Conservation (phyloP, 331 rosid species). For the Rhamnella rubrinervis region DNA sequence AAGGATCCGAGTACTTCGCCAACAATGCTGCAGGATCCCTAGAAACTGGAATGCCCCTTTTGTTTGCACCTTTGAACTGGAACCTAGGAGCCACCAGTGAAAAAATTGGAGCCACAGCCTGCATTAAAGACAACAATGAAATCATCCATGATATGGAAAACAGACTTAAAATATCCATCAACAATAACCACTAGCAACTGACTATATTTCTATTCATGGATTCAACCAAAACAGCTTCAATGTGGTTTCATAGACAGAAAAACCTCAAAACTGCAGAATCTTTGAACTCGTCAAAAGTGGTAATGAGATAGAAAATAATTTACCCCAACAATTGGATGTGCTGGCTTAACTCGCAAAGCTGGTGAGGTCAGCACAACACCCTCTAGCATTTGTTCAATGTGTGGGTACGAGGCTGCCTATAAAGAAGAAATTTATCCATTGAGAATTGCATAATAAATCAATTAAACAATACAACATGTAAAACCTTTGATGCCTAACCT, state of each 20-base stretch:
- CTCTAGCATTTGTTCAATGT: slow-evolving; percentile 63
- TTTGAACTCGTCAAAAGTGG: background rate
- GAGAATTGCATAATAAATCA: background rate
- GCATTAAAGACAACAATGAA: slow-evolving; percentile 16
- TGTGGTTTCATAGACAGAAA: no score
- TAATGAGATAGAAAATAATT: slow-evolving; percentile 13
- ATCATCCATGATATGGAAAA: background rate
- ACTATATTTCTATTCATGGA: no score
- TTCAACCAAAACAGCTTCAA: no score
- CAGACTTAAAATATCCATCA: background rate
- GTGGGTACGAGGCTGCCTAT: slow-evolving; percentile 67
- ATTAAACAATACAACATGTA: background rate
- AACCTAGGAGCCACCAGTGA: slow-evolving; percentile 82
- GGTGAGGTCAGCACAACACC: slow-evolving; percentile 97
- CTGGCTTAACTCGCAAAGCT: slow-evolving; percentile 91
- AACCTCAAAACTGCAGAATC: background rate
- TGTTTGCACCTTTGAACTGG: slow-evolving; percentile 97
- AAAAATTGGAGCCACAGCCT: slow-evolving; percentile 92
- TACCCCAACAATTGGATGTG: slow-evolving; percentile 95
- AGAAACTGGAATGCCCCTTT: slow-evolving; percentile 95
- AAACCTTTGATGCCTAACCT: slow-evolving; percentile 42
- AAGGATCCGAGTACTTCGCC: slow-evolving; percentile 93
- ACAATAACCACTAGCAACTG: no score
- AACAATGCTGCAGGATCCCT: slow-evolving; percentile 91
- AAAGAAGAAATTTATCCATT: slow-evolving; percentile 11